Percentiles rank a stretch among this genome's conserved stretches.
These are phyloP conservation scores for Helianthus annuus DNA, from an alignment of 129 eudicot species.

Conservation along the genomic window DNA sequence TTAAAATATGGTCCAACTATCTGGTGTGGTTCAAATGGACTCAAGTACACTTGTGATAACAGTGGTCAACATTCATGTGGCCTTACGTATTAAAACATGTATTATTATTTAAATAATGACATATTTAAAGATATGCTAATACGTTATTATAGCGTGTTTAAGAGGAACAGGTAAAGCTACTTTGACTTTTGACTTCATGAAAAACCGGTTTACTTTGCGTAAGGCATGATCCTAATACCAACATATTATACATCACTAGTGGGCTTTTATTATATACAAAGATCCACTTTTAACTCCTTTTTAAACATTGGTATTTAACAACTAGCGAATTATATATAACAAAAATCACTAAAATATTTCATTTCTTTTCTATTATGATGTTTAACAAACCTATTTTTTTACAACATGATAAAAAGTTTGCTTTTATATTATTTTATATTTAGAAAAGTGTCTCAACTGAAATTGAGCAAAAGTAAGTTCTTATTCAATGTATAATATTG, in stretches of 20 bases:
- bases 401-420: not conserved
- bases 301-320: not conserved
- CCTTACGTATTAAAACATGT: not conserved
- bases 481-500: not conserved
- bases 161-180: constrained; percentile 24
- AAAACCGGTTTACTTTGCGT: constrained; percentile 32
- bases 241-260: constrained; percentile 22
- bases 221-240: constrained; percentile 44
- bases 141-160: constrained; percentile 15
- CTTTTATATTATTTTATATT: not conserved
- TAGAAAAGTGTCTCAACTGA: not conserved
- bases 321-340: not conserved
- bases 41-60: too few relatives aligned
- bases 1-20: too few relatives aligned
- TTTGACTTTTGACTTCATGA: constrained; percentile 32
- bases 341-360: too few relatives aligned
- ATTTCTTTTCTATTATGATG: too few relatives aligned
- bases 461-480: not conserved
- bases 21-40: too few relatives aligned
- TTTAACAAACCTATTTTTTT: not conserved
- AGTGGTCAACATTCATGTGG: constrained; percentile 14
- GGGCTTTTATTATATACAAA: constrained; percentile 21
- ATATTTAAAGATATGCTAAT: not conserved
- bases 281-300: constrained; percentile 18
- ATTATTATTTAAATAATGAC: constrained; percentile 2